Evolutionary conservation across 371 early-diverging fungal species (phyloP), one percentile per base, ranked within the genome.

Genomic region (Mortierella sp.): DNA sequence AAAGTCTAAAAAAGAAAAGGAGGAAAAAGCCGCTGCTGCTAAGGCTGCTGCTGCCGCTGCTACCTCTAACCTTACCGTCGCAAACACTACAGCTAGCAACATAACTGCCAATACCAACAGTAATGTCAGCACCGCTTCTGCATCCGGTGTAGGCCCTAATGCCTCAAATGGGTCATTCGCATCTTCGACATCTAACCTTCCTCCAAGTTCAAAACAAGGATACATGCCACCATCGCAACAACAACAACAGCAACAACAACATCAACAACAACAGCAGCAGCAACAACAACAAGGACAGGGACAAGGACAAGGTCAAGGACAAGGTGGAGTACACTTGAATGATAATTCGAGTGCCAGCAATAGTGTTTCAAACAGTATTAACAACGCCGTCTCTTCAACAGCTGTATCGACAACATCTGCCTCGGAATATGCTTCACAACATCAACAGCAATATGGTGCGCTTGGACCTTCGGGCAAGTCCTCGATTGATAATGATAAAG

Each of bases 1-100:
- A 65, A 80, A 75, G 60, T 68, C 72, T 38, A 70, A 69, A 58
- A 80, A 75, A 72, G 81, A 75, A 53, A 80, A 80, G 75, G 81
- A 80, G 57, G 81, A 80, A 47, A 80, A 75, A 40, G 69, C 71
- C 24, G 72, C 72, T 5, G 72, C 71, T 22, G 66, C 61, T 41
- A 74, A 59, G 50, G 63, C 72, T 38, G 69, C 73, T 11, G 70
- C 68, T 16, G 60, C 72, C 45, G 53, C 61, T 13, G 57, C 63
- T n/a, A 6, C 65, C 48, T 52, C 65, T 40, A 28, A 28, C 28
- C 28, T 47, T 67, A 6, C 24, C 58, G 16, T 16, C 16, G 32
- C 16, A 21, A 24, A 16, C 32, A 6, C 58, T 32, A 11, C 19
- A 61, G 43, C 19, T 6, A n/a, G n/a, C 53, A 22, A n/a, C 9